phyloP scores from a whole-genome alignment of 352 stramenopile species.

The Globisporangium cylindrosporum region DNA sequence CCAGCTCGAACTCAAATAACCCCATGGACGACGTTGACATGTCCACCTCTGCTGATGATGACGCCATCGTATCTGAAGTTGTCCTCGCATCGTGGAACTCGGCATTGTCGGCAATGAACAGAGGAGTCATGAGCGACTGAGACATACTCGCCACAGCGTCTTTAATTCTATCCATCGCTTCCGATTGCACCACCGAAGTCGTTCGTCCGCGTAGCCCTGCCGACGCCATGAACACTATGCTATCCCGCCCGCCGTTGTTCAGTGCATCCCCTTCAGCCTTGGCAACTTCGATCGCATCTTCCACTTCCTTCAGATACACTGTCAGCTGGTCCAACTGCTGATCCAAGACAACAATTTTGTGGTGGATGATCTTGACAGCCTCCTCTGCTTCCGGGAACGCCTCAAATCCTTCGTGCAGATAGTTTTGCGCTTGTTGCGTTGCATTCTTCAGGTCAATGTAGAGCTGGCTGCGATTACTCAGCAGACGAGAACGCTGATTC shows the following conservation, averaged over 20 bases:
- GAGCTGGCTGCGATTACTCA: conserved; percentile 79
- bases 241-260: conserved; percentile 46
- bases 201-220: conserved; percentile 20
- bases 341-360: conserved; percentile 77
- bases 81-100: conserved; percentile 82
- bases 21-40: conserved; percentile 58
- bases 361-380: conserved; percentile 78
- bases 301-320: conserved; percentile 66
- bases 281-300: conserved; percentile 64
- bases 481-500: conserved; percentile 76
- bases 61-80: conserved; percentile 30
- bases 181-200: conserved; percentile 19
- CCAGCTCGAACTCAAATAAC: conserved; percentile 83
- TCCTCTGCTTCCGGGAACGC: conserved; percentile 70
- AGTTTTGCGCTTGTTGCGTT: conserved; percentile 80
- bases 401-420: conserved; percentile 81
- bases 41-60: conserved; percentile 31
- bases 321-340: conserved; percentile 67
- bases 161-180: conserved; percentile 59
- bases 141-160: conserved; percentile 69
- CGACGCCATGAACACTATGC: conserved; percentile 48
- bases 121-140: conserved; percentile 65
- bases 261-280: conserved; percentile 57
- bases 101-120: conserved; percentile 80
- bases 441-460: conserved; percentile 81